Evolutionary conservation across 257 asterid species (phyloP).

Genomic region (Penstemon davidsonii): DNA sequence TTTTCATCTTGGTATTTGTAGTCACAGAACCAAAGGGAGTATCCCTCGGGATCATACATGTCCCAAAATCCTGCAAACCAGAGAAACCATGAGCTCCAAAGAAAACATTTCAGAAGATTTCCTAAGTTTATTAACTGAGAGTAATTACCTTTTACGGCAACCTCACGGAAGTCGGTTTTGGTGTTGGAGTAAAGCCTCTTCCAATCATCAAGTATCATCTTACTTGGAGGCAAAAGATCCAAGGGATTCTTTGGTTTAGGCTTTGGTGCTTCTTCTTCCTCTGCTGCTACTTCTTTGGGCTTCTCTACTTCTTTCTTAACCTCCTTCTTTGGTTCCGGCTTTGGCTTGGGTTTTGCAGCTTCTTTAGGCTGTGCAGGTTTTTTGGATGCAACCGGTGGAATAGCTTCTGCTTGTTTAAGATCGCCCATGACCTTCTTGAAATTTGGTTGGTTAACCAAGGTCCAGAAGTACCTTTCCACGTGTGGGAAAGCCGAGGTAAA

Average conservation of each 20-base stretch:
- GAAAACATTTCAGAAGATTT: neutral
- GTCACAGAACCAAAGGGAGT: conserved; percentile 95
- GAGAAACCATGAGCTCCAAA: neutral
- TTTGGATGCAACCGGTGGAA: conserved; percentile 72
- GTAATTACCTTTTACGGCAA: conserved; percentile 73
- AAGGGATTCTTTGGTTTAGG: conserved; percentile 91
- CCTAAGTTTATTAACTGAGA: neutral
- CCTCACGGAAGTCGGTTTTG: conserved; percentile 91
- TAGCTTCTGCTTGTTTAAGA: conserved; percentile 52
- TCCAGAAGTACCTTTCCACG: conserved; percentile 92
- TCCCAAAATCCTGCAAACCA: conserved; percentile 86
- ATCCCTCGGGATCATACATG: conserved; percentile 96
- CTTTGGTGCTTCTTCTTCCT: conserved; percentile 83
- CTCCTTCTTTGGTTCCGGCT: conserved; percentile 63
- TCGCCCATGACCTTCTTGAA: conserved; percentile 73
- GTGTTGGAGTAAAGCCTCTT: conserved; percentile 98
- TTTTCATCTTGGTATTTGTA: conserved; percentile 94
- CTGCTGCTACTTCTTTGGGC: conserved; percentile 44
- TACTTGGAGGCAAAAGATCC: conserved; percentile 93
- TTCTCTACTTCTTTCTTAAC: conserved; percentile 59
- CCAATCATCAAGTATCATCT: conserved; percentile 92
- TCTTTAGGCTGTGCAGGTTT: conserved; percentile 71
- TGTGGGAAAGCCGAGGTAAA: conserved; percentile 90
- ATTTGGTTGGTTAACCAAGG: conserved; percentile 80
- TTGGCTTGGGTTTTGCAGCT: conserved; percentile 65